Evolutionary conservation across 73 alveolate species (phyloP).

Genomic region (Blepharisma japonicum): DNA sequence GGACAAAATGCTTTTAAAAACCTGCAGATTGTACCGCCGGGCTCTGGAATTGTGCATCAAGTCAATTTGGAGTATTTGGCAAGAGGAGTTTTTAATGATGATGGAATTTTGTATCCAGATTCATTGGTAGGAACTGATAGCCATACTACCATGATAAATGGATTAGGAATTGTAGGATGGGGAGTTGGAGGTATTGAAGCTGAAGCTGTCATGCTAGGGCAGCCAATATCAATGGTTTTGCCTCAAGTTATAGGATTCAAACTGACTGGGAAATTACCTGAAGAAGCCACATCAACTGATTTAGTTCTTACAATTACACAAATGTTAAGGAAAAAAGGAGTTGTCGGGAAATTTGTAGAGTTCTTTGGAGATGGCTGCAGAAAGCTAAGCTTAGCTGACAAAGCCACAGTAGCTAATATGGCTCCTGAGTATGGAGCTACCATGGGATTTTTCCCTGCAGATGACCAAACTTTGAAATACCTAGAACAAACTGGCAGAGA

Average conservation of each 20-base stretch:
- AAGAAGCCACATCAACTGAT: conserved; percentile 84
- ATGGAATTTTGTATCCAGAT: conserved; percentile 76
- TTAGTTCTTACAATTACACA: conserved; percentile 76
- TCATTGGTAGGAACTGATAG: conserved; percentile 91
- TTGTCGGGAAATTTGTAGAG: conserved; percentile 83
- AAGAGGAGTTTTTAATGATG: conserved; percentile 70
- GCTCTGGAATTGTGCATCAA: conserved; percentile 89
- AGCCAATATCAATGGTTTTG: conserved; percentile 80
- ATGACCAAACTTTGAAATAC: conserved; percentile 61
- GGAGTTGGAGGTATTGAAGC: conserved; percentile 95
- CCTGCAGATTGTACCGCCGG: conserved; percentile 88
- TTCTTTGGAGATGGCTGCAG: conserved; percentile 80
- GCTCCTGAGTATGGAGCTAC: conserved; percentile 93
- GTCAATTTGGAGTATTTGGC: conserved; percentile 88
- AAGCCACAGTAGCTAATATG: conserved; percentile 86
- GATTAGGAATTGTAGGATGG: conserved; percentile 90
- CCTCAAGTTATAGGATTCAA: conserved; percentile 89
- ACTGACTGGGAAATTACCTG: conserved; percentile 79
- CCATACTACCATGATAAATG: conserved; percentile 91
- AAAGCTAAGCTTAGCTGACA: conserved; percentile 71
- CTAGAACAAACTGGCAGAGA: conserved; percentile 68
- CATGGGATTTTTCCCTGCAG: conserved; percentile 87
- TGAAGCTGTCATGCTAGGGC: conserved; percentile 91
- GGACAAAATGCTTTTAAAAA: conserved; percentile 83
- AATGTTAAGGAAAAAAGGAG: conserved; percentile 86